Base-by-base conservation (phyloP, 2,329 filamentous ascomycete genomes). In the Talaromyces rugulosus region DNA sequence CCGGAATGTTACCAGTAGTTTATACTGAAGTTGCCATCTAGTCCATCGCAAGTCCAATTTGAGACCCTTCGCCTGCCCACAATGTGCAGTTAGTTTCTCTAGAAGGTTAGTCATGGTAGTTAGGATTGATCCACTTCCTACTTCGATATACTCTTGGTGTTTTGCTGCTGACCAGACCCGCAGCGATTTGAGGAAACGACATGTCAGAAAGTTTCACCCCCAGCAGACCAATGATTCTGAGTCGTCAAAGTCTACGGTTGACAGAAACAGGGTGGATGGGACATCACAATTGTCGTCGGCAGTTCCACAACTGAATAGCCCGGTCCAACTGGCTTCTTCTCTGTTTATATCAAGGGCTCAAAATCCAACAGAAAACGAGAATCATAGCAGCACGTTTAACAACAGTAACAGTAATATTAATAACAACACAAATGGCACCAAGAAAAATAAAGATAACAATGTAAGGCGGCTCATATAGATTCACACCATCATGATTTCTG, bases 131-230 rank as follows among this genome's bases (percentile, higher is more conserved):
- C 6, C 18, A 23, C 9, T 1, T 9, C 4, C 7, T 52, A 52
- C 14, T 52, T 27, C 11, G 23, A 6, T 28, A 5, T 23, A 14
- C 14, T 28, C 11, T 3, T 23, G 12, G 23, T 9, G 14, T 47
- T 18, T 33, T 5, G 6, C 14, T 57, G 34, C 18, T 57, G 42
- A 42, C n/a, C 18, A 31, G 55, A 57, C 14, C 18, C 16, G n/a
- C 33, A 57, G 55, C 44, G 55, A 57, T 40, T 28, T 57, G 55
- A 57, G 55, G 18, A 57, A 57, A 40, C 55, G 55, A 16, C 55
- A 57, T 57, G 30, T 44, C 18, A 57, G 33, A 44, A 57, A 57
- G n/a, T 57, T 34, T 23, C 55, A 57, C 27, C 33, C 55, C 8
- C 33, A 52, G 11, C 23, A 52, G 7, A 14, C n/a, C 30, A 18